Evolutionary conservation across 305 asterid genomes (phyloP).

Genomic region (Fraxinus nigra): DNA sequence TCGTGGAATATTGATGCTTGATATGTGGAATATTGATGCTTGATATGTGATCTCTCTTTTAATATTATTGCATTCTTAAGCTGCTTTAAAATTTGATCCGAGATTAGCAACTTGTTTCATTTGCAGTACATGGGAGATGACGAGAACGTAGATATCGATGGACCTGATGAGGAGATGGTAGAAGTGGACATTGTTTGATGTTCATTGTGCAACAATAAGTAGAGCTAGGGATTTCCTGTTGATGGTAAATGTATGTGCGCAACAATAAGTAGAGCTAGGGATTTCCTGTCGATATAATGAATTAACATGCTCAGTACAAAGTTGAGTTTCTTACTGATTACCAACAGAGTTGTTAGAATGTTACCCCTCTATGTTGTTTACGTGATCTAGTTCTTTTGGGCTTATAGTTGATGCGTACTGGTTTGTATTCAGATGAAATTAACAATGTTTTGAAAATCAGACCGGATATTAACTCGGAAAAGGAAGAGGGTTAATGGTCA

Average conservation of each 20-base stretch:
- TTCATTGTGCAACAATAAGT: background rate
- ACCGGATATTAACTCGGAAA: too few species aligned
- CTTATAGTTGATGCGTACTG: too few species aligned
- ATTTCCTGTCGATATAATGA: slow-evolving; percentile 10
- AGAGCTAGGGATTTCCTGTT: background rate
- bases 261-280: slow-evolving; percentile 1
- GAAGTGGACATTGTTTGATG: slow-evolving; percentile 67
- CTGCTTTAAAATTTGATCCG: slow-evolving; percentile 13
- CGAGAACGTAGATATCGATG: slow-evolving; percentile 50
- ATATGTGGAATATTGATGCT: background rate
- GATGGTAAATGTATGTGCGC: background rate
- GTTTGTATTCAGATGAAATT: background rate
- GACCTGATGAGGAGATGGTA: slow-evolving; percentile 53
- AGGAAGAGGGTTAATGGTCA: too few species aligned
- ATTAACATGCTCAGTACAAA: too few species aligned
- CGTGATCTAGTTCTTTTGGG: too few species aligned
- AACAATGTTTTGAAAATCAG: too few species aligned
- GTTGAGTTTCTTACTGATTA: too few species aligned
- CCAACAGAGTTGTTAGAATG: too few species aligned
- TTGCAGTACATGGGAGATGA: slow-evolving; percentile 64
- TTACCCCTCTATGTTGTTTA: too few species aligned
- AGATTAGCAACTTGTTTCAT: slow-evolving; percentile 21
- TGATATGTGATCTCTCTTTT: background rate
- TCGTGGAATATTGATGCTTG: too few species aligned
- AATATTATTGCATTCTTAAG: background rate